These are phyloP conservation scores for Elsinoe perseae DNA, from an alignment of 2,329 filamentous ascomycete genomes.

Conservation along the genomic window DNA sequence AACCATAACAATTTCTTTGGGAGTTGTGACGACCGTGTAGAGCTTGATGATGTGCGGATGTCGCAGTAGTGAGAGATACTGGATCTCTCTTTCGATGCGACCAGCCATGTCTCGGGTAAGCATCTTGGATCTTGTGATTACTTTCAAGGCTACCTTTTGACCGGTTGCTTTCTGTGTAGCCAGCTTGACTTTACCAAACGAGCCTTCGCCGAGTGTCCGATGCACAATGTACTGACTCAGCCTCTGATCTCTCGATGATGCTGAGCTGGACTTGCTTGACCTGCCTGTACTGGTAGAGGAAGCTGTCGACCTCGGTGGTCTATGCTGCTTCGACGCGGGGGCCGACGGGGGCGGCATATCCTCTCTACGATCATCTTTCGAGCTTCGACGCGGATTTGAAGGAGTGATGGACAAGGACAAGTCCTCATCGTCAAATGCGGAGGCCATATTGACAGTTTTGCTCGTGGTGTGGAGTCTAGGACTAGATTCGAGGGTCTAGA, in stretches of 20 bases:
- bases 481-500: not conserved
- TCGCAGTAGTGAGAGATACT: conserved; percentile 88
- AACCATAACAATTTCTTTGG: conserved; percentile 96
- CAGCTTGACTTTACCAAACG: conserved; percentile 97
- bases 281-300: not conserved
- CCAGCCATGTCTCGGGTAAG: conserved; percentile 97
- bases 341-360: conserved; percentile 16
- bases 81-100: conserved; percentile 93
- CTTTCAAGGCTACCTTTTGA: conserved; percentile 95
- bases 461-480: not conserved
- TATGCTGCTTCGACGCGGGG: conserved; percentile 46
- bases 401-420: conserved; percentile 33
- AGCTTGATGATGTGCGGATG: conserved; percentile 99
- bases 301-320: conserved; percentile 8
- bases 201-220: conserved; percentile 87
- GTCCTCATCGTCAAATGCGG: conserved; percentile 35
- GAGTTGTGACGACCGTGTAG: conserved; percentile 93
- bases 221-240: conserved; percentile 88
- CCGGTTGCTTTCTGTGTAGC: conserved; percentile 86
- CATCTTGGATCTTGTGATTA: conserved; percentile 91
- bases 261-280: not conserved
- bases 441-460: conserved; percentile 28
- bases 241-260: conserved; percentile 47
- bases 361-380: conserved; percentile 22
- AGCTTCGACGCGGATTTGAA: conserved; percentile 16